Evolutionary conservation across 1,284 basidiomycete species (phyloP), one percentile per base, ranked within the genome.

Genomic region (Mycena sp.): DNA sequence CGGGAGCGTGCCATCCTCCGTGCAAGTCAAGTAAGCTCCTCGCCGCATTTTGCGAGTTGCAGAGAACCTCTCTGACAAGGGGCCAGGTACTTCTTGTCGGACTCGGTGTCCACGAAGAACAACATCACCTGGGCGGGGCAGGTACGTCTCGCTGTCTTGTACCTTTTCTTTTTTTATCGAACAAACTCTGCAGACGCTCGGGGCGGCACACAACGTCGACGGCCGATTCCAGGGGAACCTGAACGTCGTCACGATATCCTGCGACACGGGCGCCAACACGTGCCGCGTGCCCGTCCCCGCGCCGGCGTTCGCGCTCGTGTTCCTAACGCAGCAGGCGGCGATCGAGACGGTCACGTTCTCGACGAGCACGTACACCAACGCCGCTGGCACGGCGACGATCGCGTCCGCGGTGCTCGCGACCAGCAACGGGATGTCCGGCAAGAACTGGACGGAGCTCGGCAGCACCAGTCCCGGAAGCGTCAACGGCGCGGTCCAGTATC

Each of bases 121-220:
- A 89, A 91, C 73, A 87, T 92, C 69, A 90, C 87, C 1, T 94
- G 92, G 91, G 87, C 85, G 29, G 83, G 83, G 1, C 87, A 86
- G 76, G 84, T 82, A 58, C 38, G 75, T 68, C 28, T 26, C 26
- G 16, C 5, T 16, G 16, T 35, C 14, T 21, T 16, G 23, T 21
- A 21, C 19, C 23, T 3, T 29, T 17, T 26, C 21, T 25, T 43
- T 40, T 43, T 19, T 44, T 17, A 57, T 40, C 14, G 25, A 16
- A 28, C 6, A 44, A 29, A 17, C 51, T 29, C 40, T 37, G 3
- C 46, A 82, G 77, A 91, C 89, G 0, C 83, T 92, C 55, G 90
- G 91, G 14, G 78, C 77, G 5, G 77, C 77, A 7, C 90, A 88
- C 71, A 69, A 81, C 48, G 85, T 85, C 4, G 89, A 90, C 60